Evolutionary conservation across 495 filamentous ascomycete genomes (phyloP), one percentile per base, ranked within the genome.

Genomic region (Aspergillus sparsus): DNA sequence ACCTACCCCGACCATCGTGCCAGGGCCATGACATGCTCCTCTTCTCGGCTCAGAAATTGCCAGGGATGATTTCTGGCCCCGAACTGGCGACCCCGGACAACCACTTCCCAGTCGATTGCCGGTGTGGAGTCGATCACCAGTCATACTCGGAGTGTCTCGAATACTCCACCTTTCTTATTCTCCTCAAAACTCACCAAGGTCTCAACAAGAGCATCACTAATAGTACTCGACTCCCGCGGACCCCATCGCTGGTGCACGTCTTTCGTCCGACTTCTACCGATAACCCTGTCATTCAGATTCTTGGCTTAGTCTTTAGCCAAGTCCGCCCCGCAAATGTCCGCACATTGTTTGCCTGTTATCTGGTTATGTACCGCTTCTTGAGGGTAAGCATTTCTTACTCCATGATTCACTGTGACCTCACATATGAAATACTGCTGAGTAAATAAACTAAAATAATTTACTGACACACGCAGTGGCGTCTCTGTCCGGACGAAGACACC

Each of bases 401-500:
- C 16, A 6, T 49, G 10, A 7, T 16, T 18, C 9, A 15, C 8
- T 35, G 10, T 34, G n/a, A 18, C n/a, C 13, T 32, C 12, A 21
- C 18, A 3, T 34, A 42, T 49, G 33, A 45, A 39, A 49, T 18
- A 5, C 44, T 18, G 7, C 37, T 16, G 4, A 41, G 4, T 41
- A 5, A 41, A 2, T 13, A 1, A 1, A 41, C 13, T 4, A 13
- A 10, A 41, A 41, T 27, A 41, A 41, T 13, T 41, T 9, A 41
- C 13, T 13, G 4, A 10, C 9, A 2, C 4, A 4, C 15, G 9
- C 46, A 60, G 58, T 60, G 58, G 58, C 58, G 58, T 16, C 58
- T 60, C 16, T 60, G 58, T 21, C 58, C 58, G 13, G 58, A 60
- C 58, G 58, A 60, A 54, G 58, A 60, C 46, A 60, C 58, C 32